Conservation (phyloP, 2,329 filamentous ascomycete species). For the Aureobasidium sp. region DNA sequence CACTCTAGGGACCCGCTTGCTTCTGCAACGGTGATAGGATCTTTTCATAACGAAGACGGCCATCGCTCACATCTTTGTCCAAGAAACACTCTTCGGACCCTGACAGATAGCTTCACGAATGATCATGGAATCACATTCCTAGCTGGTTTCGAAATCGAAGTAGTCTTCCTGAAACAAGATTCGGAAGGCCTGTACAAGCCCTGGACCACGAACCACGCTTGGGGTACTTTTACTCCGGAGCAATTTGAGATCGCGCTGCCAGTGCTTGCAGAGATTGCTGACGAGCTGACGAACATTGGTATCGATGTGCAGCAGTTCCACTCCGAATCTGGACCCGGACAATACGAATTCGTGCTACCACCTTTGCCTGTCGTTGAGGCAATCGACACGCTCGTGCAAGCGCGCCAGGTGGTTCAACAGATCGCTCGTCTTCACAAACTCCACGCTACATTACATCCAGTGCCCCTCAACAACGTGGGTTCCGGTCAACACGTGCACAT, state of each 20-base stretch:
- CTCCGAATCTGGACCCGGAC: slow-evolving; percentile 63
- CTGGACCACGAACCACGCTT: slow-evolving; percentile 59
- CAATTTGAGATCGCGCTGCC: slow-evolving; percentile 51
- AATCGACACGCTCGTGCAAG: slow-evolving; percentile 64
- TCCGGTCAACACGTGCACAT: slow-evolving; percentile 65
- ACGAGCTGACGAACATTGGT: slow-evolving; percentile 52
- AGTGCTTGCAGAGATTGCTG: slow-evolving; percentile 60
- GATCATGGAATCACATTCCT: slow-evolving; percentile 53
- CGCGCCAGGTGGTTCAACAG: slow-evolving; percentile 61
- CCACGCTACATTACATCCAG: slow-evolving; percentile 66
- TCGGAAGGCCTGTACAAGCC: slow-evolving; percentile 32
- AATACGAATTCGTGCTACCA: slow-evolving; percentile 70
- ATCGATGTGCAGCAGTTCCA: slow-evolving; percentile 69
- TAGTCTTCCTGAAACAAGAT: slow-evolving; percentile 57
- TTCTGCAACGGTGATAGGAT: slow-evolving; percentile 60
- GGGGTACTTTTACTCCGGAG: slow-evolving; percentile 60
- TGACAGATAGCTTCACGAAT: slow-evolving; percentile 46
- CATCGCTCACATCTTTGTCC: slow-evolving; percentile 54
- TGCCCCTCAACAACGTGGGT: slow-evolving; percentile 54
- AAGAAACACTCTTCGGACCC: slow-evolving; percentile 36
- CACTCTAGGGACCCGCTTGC: slow-evolving; percentile 40
- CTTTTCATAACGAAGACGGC: slow-evolving; percentile 55
- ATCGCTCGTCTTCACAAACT: slow-evolving; percentile 57
- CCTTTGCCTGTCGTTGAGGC: slow-evolving; percentile 57
- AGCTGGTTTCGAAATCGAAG: slow-evolving; percentile 76